Base-by-base conservation (phyloP, 1,284 basidiomycete genomes). In the Phylloboletellus chloephorus region DNA sequence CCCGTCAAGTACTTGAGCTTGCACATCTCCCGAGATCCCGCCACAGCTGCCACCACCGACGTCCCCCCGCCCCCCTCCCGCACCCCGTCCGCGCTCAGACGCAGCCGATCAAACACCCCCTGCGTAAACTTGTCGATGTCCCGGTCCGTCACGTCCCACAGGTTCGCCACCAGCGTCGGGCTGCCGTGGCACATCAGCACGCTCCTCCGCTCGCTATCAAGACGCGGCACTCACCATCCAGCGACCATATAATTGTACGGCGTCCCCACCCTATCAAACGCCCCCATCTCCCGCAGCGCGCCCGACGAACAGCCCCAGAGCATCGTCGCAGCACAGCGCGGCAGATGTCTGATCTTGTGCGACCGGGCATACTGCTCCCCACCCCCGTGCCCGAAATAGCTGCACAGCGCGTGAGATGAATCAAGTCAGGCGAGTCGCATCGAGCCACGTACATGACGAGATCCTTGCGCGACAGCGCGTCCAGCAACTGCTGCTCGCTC, bases 301-400 rank as follows among this genome's bases (percentile, higher is more conserved):
- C 94, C 96, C 0, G 92, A 96, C 0, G 95, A 98, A 69, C 95
- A 99, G 0, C 96, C 95, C 95, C 94, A 99, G 7, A 99, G 77
- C 92, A 99, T 96, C 0, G 90, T 85, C 8, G 85, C 85, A 1
- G 95, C 93, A 59, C 95, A 98, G 13, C 74, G 73, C 3, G 76
- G 73, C 16, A 98, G 72, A 48, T 85, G 76, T 13, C 89, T 76
- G 40, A 98, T 77, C 52, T 87, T 87, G 58, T 87, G 82, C 2
- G 89, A 88, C 4, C 89, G 82, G 9, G 92, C 76, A 57, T 95
- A 99, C 57, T 97, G 92, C 60, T 98, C 94, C 1, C 80, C 95
- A 8, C 95, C 94, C 2, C 92, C 91, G 57, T 99, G 95, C 7
- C 95, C 95, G 58, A 98, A 97, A 67, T 98, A 98, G 16, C 91